Conservation (phyloP, 2,329 filamentous ascomycete genomes). For the Tympanopsis confertula region DNA sequence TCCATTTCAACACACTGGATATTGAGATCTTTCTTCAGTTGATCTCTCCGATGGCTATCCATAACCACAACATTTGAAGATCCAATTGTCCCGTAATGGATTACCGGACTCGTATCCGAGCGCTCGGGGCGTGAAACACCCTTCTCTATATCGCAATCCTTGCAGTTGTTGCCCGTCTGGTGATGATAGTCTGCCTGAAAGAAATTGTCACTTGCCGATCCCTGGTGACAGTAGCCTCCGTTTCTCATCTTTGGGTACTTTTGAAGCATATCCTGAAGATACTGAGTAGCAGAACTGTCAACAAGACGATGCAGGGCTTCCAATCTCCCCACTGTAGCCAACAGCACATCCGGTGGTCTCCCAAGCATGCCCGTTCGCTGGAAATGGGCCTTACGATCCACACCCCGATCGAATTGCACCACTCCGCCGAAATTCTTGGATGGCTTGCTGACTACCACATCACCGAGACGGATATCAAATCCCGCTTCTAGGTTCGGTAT, state of each 20-base stretch:
- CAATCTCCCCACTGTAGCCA: neutral
- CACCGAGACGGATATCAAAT: neutral
- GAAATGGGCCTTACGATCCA: neutral
- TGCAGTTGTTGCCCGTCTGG: neutral
- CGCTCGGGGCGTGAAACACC: neutral
- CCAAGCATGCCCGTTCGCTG: neutral
- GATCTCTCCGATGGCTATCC: neutral
- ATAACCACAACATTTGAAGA: neutral
- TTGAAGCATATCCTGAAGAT: neutral
- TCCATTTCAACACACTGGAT: neutral
- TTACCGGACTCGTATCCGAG: neutral
- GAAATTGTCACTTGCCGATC: neutral
- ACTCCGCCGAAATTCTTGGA: neutral
- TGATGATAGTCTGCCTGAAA: neutral
- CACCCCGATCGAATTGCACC: neutral
- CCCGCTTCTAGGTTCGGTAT: neutral
- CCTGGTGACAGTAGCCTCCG: neutral
- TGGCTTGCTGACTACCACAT: neutral
- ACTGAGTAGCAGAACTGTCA: neutral
- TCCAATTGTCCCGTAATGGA: neutral
- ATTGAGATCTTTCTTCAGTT: neutral
- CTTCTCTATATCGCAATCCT: neutral
- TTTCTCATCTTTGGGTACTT: conserved; percentile 1
- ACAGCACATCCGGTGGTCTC: neutral
- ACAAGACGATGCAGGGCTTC: neutral